These are phyloP conservation scores for Huntiella savannae DNA, from an alignment of 2,329 filamentous ascomycete genomes.

Conservation along the genomic window DNA sequence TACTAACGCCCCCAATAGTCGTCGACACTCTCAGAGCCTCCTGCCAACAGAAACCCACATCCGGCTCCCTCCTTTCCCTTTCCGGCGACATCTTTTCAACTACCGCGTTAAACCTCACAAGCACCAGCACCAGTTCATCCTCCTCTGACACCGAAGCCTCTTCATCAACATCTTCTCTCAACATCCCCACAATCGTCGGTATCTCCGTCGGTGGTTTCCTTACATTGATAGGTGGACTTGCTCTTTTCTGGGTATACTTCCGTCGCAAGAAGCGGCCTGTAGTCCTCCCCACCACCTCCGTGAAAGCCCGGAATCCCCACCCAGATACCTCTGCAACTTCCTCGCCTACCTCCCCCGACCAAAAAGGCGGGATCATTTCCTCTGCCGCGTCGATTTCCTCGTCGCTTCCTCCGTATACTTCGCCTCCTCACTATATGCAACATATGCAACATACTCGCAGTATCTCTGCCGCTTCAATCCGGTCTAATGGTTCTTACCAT, in stretches of 20 bases:
- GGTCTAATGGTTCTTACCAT: slow-evolving; percentile 9
- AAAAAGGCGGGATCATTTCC: slow-evolving; percentile 13
- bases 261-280: slow-evolving; percentile 20
- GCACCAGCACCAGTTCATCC: slow-evolving; percentile 17
- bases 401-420: not conserved
- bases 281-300: slow-evolving; percentile 7
- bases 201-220: slow-evolving; percentile 29
- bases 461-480: slow-evolving; percentile 15
- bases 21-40: slow-evolving; percentile 28
- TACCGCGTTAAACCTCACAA: slow-evolving; percentile 18
- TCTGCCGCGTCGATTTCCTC: no score
- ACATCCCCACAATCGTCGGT: slow-evolving; percentile 31
- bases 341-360: not conserved
- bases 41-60: slow-evolving; percentile 25
- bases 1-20: slow-evolving; percentile 19
- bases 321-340: not conserved
- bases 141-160: slow-evolving; percentile 14
- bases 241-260: slow-evolving; percentile 30
- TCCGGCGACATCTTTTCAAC: slow-evolving; percentile 25
- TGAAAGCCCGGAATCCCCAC: not conserved
- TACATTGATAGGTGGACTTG: slow-evolving; percentile 22
- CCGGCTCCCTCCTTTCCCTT: slow-evolving; percentile 22
- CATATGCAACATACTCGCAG: not conserved
- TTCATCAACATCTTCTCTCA: slow-evolving; percentile 19
- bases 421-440: not conserved